These are phyloP conservation scores for Fraxinus baroniana DNA, from an alignment of 305 asterid genomes.

Conservation along the genomic window DNA sequence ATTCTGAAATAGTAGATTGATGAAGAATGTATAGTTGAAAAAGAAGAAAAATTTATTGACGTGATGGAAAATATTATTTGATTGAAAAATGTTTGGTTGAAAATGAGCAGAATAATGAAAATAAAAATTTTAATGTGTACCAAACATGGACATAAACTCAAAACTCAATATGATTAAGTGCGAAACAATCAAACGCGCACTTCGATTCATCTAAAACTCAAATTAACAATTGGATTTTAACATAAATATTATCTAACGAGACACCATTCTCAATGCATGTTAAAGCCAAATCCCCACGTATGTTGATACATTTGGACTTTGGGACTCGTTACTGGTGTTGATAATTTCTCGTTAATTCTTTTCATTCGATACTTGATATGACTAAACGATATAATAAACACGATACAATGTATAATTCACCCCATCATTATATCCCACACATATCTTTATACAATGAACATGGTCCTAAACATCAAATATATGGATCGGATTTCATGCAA, in stretches of 20 bases:
- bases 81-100: too few relatives aligned
- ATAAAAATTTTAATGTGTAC: too few relatives aligned
- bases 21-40: too few relatives aligned
- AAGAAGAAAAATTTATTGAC: too few relatives aligned
- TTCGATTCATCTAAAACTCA: not conserved
- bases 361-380: not conserved
- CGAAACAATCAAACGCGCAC: not conserved
- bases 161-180: not conserved
- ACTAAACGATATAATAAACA: not conserved
- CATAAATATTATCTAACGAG: not conserved
- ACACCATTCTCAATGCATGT: not conserved
- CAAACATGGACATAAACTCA: too few relatives aligned
- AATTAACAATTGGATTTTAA: not conserved
- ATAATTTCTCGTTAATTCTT: not conserved
- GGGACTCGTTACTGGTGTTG: not conserved
- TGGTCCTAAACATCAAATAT: conserved; percentile 18
- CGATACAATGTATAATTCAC: not conserved
- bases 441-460: conserved; percentile 27
- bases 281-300: not conserved
- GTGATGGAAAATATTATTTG: too few relatives aligned
- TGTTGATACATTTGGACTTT: not conserved
- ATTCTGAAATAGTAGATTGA: too few relatives aligned
- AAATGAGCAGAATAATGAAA: too few relatives aligned
- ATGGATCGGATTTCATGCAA: conserved; percentile 33
- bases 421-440: not conserved